A percentile compares a stretch with the other conserved stretches of the same genome.
Evolutionary conservation across 192 early-diverging fungal species (phyloP).

Genomic region (Jimgerdemannia flammicorona): DNA sequence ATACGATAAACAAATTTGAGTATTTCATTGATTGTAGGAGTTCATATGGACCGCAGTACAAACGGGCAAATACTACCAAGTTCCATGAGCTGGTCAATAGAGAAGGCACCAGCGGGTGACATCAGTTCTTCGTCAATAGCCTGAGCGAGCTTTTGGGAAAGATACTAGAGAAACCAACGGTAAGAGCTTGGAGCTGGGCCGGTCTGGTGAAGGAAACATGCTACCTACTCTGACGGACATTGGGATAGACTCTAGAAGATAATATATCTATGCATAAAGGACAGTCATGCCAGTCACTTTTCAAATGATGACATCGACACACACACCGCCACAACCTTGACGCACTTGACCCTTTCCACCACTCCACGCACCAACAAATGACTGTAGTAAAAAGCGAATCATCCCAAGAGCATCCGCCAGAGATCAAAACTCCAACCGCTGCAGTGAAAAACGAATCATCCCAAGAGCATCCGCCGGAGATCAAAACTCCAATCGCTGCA

Average conservation of each 20-base stretch:
- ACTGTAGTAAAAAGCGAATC: too few relatives aligned
- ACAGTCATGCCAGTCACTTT: neutral
- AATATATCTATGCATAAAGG: neutral
- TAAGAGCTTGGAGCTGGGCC: neutral
- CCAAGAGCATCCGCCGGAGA: too few relatives aligned
- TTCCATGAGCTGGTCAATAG: conserved; percentile 83
- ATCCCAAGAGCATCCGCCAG: too few relatives aligned
- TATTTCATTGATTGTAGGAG: conserved; percentile 4
- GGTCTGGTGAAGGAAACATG: neutral
- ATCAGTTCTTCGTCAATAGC: conserved; percentile 84
- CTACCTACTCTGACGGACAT: neutral
- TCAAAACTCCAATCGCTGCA: too few relatives aligned
- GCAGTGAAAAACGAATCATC: too few relatives aligned
- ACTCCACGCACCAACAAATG: too few relatives aligned
- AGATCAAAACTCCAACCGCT: too few relatives aligned
- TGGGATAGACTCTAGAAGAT: too few relatives aligned
- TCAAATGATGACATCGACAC: neutral
- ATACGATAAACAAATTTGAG: conserved; percentile 1
- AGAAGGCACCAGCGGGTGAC: conserved; percentile 71
- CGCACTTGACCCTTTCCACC: too few relatives aligned
- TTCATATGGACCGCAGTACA: neutral
- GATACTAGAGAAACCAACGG: conserved; percentile 30
- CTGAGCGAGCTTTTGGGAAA: conserved; percentile 63
- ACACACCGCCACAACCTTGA: neutral
- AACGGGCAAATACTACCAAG: conserved; percentile 32